Evolutionary conservation across 805 yeast species (phyloP), one percentile per base, ranked within the genome.

Genomic region (Candida adriatica): DNA sequence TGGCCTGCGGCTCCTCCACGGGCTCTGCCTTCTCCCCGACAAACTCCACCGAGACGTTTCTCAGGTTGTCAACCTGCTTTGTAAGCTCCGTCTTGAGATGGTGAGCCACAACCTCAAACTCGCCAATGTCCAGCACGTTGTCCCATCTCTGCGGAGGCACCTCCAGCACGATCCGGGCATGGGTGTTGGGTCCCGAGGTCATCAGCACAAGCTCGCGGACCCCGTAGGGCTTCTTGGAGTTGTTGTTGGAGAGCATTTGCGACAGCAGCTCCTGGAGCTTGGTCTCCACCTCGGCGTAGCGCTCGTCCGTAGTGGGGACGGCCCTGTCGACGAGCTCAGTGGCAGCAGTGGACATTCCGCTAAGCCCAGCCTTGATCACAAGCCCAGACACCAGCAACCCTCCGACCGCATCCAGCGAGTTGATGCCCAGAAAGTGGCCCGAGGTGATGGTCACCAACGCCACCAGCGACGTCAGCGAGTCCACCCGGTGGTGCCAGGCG

Each of bases 401-500:
- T 40, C 97, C 98, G 34, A 86, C 70, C 3, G 96, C 83, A 55
- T 92, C 98, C 34, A 92, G 61, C 78, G 96, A 86, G 26, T 76
- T 77, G 24, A 85, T 70, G 41, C 78, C 72, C 40, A 87, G 71
- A 38, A 85, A 64, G 44, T 82, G 79, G 20, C 96, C 94, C 2
- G 88, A 78, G 0, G 94, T 72, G 31, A 92, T 92, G 1, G 97
- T 87, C 4, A 77, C 70, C 14, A 90, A 68, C 0, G 97, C 96
- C 6, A 90, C 97, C 15, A 81, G 66, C 0, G 96, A 85, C 1
- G 97, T 94, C 46, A 92, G 56, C 1, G 95, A 81, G 53, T 92
- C 98, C 8, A 90, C 92, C 41, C 98, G 70, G 53, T 92, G 98
- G 56, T 92, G 98, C 97, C 98, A 92, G 4, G 98, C 98, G 52